phyloP scores from a whole-genome alignment of 352 stramenopile species.

The Globisporangium takayamanum region DNA sequence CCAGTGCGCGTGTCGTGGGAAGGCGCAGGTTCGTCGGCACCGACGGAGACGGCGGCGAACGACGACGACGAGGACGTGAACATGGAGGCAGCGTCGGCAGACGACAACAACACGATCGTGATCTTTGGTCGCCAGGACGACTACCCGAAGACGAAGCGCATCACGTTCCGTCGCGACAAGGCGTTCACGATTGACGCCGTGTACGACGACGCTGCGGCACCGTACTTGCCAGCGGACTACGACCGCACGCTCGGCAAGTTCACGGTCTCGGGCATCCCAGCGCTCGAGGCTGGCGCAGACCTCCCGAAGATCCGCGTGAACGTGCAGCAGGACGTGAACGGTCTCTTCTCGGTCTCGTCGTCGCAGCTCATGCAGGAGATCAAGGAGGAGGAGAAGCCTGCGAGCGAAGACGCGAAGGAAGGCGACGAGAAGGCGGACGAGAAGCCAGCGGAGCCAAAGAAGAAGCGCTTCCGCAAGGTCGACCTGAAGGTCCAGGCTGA shows the following conservation, averaged over 20 bases:
- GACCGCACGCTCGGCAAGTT: constrained; percentile 87
- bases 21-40: constrained; percentile 41
- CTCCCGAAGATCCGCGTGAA: constrained; percentile 93
- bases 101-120: constrained; percentile 83
- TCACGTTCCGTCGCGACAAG: constrained; percentile 92
- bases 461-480: constrained; percentile 94
- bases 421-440: constrained; percentile 63
- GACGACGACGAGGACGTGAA: constrained; percentile 88
- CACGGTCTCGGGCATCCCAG: constrained; percentile 86
- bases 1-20: constrained; percentile 94
- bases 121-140: constrained; percentile 96
- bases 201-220: constrained; percentile 83
- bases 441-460: constrained; percentile 78
- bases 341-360: constrained; percentile 92
- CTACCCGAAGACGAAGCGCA: constrained; percentile 95
- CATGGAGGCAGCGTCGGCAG: constrained; percentile 46
- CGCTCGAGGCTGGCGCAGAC: constrained; percentile 71
- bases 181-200: constrained; percentile 90
- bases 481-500: constrained; percentile 68
- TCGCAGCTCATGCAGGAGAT: constrained; percentile 98
- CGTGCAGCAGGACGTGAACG: constrained; percentile 97
- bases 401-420: constrained; percentile 59
- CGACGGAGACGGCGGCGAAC: constrained; percentile 63
- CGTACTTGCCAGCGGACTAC: constrained; percentile 65
- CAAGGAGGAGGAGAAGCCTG: constrained; percentile 76